Evolutionary conservation across 1,284 basidiomycete species (phyloP), one percentile per base, ranked within the genome.

Genomic region (Coniophora puteana): DNA sequence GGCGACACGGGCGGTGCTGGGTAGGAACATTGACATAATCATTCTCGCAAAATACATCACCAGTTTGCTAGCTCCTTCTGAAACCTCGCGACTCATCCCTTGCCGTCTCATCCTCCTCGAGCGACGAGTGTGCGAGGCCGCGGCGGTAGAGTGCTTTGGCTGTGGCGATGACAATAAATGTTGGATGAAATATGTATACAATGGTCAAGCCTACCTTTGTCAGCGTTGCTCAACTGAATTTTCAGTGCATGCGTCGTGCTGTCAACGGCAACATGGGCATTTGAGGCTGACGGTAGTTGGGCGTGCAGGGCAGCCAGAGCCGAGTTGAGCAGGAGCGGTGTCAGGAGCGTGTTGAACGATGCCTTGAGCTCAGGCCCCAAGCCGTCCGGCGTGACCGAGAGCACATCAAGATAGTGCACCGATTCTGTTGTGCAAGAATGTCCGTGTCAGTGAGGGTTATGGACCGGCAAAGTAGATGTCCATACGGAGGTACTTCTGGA

Each of bases 131-230:
- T n/a, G 82, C 89, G 18, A 91, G 66, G 10, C 80, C 90, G n/a
- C 89, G 78, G 44, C 93, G 85, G 66, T 93, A 96, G 35, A 91
- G 68, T 10, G 89, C 90, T 67, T 95, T 96, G 10, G 87, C 90
- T 78, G 64, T 29, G 31, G 61, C 50, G 18, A 34, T 24, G 13
- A 22, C 17, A 24, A 5, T 2, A 1, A 4, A 8, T 51, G 2
- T 43, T 43, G 25, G 20, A 3, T 5, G 4, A 16, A 39, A 31
- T 16, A 16, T 18, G 4, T 11, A n/a, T 1, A 24, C 4, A 25
- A 12, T n/a, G n/a, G n/a, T n/a, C n/a, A 43, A 21, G 54, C 60
- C 34, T 40, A 75, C 83, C 80, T 64, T 82, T 78, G 56, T 89
- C 85, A 4, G 83, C 74, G 22, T 72, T 65, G 51, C 68, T 79